phyloP scores from a whole-genome alignment of 2,329 filamentous ascomycete species.

The Knoxdaviesia capensis region DNA sequence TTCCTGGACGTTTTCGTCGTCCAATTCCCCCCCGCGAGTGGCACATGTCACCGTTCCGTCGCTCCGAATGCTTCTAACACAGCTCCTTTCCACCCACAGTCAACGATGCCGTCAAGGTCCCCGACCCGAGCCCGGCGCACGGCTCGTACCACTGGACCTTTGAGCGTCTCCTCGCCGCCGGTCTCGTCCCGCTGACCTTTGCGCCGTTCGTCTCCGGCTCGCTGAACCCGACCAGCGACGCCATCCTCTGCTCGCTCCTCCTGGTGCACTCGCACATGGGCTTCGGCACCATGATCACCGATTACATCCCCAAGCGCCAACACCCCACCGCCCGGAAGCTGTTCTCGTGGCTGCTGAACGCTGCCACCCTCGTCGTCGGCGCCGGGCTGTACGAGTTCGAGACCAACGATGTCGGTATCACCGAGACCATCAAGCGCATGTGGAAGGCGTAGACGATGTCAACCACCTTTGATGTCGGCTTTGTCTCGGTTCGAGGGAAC shows the following conservation, averaged over 20 bases:
- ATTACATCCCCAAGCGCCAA: constrained; percentile 65
- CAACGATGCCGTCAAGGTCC: constrained; percentile 70
- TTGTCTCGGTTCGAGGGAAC: too few relatives aligned
- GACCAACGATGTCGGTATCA: constrained; percentile 92
- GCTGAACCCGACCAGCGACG: constrained; percentile 76
- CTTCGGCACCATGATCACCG: constrained; percentile 75
- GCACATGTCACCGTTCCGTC: constrained; percentile 1
- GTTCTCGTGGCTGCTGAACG: constrained; percentile 63
- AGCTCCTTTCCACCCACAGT: constrained; percentile 23
- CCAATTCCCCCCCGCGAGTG: neutral
- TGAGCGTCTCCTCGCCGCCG: constrained; percentile 66
- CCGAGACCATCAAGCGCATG: constrained; percentile 69
- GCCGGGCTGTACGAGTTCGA: constrained; percentile 95
- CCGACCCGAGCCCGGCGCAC: constrained; percentile 52
- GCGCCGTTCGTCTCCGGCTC: constrained; percentile 84
- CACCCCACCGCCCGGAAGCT: constrained; percentile 45
- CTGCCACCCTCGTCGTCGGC: constrained; percentile 59
- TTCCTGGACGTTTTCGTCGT: neutral
- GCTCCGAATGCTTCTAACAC: constrained; percentile 2
- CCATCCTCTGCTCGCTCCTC: constrained; percentile 61
- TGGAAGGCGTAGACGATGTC: constrained; percentile 51
- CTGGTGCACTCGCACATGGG: constrained; percentile 92
- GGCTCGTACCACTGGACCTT: constrained; percentile 98
- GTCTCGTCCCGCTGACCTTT: constrained; percentile 69
- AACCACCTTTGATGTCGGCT: too few relatives aligned